These are phyloP conservation scores for Malus hybrid DNA, from an alignment of 331 rosid genomes.

Conservation along the genomic window DNA sequence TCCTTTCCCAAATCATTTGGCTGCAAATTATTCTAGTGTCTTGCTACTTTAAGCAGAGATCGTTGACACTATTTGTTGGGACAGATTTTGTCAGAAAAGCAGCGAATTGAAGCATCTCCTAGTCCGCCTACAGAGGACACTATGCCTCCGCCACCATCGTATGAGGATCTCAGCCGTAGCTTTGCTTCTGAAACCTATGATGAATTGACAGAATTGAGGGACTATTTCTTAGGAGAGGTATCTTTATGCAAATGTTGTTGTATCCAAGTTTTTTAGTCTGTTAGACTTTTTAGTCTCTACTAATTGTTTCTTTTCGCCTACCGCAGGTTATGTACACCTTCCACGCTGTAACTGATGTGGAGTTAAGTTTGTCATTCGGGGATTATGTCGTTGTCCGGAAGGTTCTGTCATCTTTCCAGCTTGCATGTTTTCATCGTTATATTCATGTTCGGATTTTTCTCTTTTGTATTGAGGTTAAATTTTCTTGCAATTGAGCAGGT, in stretches of 20 bases:
- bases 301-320: neutral
- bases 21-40: neutral
- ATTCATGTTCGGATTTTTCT: neutral
- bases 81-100: conserved; percentile 76
- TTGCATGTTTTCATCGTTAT: neutral
- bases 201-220: conserved; percentile 58
- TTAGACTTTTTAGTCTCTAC: neutral
- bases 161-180: conserved; percentile 68
- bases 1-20: neutral
- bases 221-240: conserved; percentile 92
- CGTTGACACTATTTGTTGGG: conserved; percentile 4
- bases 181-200: conserved; percentile 57
- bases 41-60: neutral
- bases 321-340: conserved; percentile 61
- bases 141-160: conserved; percentile 82
- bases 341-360: conserved; percentile 77
- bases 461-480: neutral
- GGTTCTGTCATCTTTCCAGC: conserved; percentile 33
- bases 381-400: conserved; percentile 74
- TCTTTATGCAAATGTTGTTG: neutral
- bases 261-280: conserved; percentile 9
- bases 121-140: conserved; percentile 38
- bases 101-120: conserved; percentile 73
- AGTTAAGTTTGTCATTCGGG: conserved; percentile 65
- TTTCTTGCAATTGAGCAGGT: conserved; percentile 35